Conservation (phyloP, 495 filamentous ascomycete species). For the Podospora tetraspora region DNA sequence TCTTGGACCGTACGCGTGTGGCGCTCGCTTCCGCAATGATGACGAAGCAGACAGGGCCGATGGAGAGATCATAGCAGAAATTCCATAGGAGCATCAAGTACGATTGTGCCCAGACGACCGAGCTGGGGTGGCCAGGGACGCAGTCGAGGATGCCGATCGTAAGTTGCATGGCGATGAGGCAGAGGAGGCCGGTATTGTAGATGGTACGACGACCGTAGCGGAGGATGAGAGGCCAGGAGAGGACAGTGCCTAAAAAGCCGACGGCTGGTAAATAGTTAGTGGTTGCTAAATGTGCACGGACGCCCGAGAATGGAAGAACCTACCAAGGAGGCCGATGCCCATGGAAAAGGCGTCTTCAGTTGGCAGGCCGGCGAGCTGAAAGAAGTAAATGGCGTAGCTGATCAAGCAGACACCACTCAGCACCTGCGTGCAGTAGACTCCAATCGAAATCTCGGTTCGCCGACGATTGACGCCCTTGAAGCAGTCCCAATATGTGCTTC, state of each 20-base stretch:
- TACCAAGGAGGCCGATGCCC: slow-evolving; percentile 45
- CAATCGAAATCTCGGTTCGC: slow-evolving; percentile 52
- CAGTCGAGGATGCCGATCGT: slow-evolving; percentile 57
- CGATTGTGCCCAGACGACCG: slow-evolving; percentile 50
- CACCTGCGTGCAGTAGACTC: slow-evolving; percentile 48
- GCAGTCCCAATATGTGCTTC: slow-evolving; percentile 51
- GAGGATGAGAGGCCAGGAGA: slow-evolving; percentile 51
- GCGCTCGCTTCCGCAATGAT: slow-evolving; percentile 57
- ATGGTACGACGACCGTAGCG: slow-evolving; percentile 51
- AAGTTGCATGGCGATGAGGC: slow-evolving; percentile 47
- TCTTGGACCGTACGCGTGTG: slow-evolving; percentile 55
- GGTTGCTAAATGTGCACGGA: neutral
- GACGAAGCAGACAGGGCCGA: slow-evolving; percentile 59
- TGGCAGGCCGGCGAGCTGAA: slow-evolving; percentile 54
- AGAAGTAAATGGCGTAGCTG: slow-evolving; percentile 61
- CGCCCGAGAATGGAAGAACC: slow-evolving; percentile 6
- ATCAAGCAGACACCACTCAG: slow-evolving; percentile 48
- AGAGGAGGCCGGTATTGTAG: slow-evolving; percentile 46
- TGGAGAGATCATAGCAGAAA: slow-evolving; percentile 50
- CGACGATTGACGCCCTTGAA: slow-evolving; percentile 51
- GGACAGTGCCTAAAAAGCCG: slow-evolving; percentile 44
- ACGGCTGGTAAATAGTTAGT: slow-evolving; percentile 21
- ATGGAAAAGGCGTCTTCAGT: slow-evolving; percentile 46
- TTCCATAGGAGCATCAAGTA: slow-evolving; percentile 54
- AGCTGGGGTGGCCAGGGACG: slow-evolving; percentile 39